A percentile compares a stretch with the other conserved stretches of the same genome.
These are phyloP conservation scores for Penicillium sp. DNA, from an alignment of 2,329 filamentous ascomycete species.

Conservation along the genomic window DNA sequence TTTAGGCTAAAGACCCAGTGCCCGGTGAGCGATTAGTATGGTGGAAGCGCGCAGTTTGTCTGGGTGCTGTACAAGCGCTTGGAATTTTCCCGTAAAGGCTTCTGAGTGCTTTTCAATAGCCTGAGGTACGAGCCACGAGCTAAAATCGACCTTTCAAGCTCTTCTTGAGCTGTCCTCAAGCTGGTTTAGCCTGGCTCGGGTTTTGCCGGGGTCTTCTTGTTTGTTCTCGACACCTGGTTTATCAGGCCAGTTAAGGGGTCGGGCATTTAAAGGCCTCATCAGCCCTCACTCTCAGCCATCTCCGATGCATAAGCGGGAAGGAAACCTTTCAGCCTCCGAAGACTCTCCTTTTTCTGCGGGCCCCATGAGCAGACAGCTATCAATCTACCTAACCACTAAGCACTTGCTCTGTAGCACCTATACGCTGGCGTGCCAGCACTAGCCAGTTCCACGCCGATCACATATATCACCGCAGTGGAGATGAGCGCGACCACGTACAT, in stretches of 20 bases:
- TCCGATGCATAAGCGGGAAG: constrained; percentile 4
- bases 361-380: neutral
- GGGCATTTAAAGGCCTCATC: neutral
- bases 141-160: neutral
- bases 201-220: neutral
- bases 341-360: neutral
- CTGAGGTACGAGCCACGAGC: neutral
- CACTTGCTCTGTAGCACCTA: neutral
- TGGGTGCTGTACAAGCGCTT: neutral
- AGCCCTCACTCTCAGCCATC: neutral
- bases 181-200: neutral
- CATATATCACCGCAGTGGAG: neutral
- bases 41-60: neutral
- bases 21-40: neutral
- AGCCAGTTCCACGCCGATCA: neutral
- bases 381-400: neutral
- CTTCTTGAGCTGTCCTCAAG: neutral
- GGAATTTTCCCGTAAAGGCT: neutral
- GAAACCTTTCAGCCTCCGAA: neutral
- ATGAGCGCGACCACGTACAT: neutral
- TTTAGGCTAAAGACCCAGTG: neutral
- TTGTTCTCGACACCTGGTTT: neutral
- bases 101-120: neutral
- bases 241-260: neutral
- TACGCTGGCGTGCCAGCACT: neutral